Percentiles rank a stretch among this genome's conserved stretches.
Conservation (phyloP, 2,329 filamentous ascomycete genomes). For the Ceratocystis harringtonii region DNA sequence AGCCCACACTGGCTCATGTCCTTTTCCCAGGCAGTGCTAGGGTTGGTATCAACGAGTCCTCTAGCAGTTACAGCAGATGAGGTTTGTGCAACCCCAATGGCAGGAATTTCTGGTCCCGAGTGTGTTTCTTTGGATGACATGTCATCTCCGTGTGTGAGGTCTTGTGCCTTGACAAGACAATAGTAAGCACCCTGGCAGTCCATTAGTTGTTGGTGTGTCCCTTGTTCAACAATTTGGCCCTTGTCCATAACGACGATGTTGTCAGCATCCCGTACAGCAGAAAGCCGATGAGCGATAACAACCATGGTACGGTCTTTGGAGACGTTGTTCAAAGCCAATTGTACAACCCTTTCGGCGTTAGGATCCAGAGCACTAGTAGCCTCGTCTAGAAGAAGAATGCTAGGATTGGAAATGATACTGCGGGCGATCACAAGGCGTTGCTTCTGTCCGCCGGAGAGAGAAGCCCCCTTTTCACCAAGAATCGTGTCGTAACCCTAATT, state of each 20-base stretch:
- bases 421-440: conserved; percentile 53
- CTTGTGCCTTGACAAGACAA: conserved; percentile 33
- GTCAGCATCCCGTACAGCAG: conserved; percentile 45
- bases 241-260: conserved; percentile 50
- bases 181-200: conserved; percentile 34
- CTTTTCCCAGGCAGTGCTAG: not conserved
- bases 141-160: conserved; percentile 23
- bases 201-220: conserved; percentile 45
- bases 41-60: not conserved
- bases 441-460: conserved; percentile 51
- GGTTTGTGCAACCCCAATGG: not conserved
- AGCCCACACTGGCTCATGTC: not conserved
- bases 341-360: conserved; percentile 36
- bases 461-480: conserved; percentile 50
- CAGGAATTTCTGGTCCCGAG: not conserved
- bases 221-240: conserved; percentile 45
- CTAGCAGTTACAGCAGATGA: not conserved
- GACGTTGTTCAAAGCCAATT: conserved; percentile 38
- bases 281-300: conserved; percentile 47
- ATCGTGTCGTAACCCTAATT: conserved; percentile 40
- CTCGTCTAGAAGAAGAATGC: conserved; percentile 52
- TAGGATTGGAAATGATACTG: conserved; percentile 48
- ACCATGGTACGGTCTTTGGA: conserved; percentile 48
- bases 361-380: conserved; percentile 45
- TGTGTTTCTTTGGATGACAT: not conserved